These are phyloP conservation scores for Cercophora samala DNA, from an alignment of 495 filamentous ascomycete species.

Conservation along the genomic window DNA sequence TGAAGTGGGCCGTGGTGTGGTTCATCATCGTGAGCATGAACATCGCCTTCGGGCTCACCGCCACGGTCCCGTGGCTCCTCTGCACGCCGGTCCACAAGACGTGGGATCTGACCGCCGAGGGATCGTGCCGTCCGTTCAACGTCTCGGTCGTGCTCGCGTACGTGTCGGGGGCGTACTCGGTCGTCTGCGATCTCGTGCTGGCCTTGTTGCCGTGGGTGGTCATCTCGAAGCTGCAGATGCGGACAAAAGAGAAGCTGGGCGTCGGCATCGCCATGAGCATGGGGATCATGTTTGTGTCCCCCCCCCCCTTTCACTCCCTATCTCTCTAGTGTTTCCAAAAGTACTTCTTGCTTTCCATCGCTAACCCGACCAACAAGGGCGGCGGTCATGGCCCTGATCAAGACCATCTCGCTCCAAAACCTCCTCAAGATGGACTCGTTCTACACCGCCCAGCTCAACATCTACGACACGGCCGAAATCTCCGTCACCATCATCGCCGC, in stretches of 20 bases:
- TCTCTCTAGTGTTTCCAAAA: background rate
- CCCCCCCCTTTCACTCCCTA: too few relatives aligned
- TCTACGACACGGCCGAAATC: slow-evolving; percentile 1
- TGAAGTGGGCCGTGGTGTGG: slow-evolving; percentile 22
- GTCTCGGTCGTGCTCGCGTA: too few relatives aligned
- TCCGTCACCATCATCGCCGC: slow-evolving; percentile 3
- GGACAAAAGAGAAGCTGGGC: slow-evolving; percentile 32
- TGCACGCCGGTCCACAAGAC: slow-evolving; percentile 34
- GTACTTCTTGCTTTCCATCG: too few relatives aligned
- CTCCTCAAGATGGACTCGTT: too few relatives aligned
- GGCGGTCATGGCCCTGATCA: too few relatives aligned
- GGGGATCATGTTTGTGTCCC: slow-evolving; percentile 23
- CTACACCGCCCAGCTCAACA: background rate
- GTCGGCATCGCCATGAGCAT: slow-evolving; percentile 38
- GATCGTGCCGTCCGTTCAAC: slow-evolving; percentile 28
- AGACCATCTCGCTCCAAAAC: too few relatives aligned
- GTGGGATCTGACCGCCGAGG: slow-evolving; percentile 27
- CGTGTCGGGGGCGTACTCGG: slow-evolving; percentile 25
- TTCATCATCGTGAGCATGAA: slow-evolving; percentile 37
- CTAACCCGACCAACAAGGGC: too few relatives aligned
- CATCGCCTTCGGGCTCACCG: slow-evolving; percentile 32
- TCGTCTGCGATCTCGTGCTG: slow-evolving; percentile 30
- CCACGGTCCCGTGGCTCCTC: slow-evolving; percentile 35
- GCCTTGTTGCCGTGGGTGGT: slow-evolving; percentile 32
- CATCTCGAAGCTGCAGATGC: slow-evolving; percentile 32